Evolutionary conservation across 2,329 filamentous ascomycete genomes (phyloP), one percentile per base, ranked within the genome.

Genomic region (Talaromyces sp.): DNA sequence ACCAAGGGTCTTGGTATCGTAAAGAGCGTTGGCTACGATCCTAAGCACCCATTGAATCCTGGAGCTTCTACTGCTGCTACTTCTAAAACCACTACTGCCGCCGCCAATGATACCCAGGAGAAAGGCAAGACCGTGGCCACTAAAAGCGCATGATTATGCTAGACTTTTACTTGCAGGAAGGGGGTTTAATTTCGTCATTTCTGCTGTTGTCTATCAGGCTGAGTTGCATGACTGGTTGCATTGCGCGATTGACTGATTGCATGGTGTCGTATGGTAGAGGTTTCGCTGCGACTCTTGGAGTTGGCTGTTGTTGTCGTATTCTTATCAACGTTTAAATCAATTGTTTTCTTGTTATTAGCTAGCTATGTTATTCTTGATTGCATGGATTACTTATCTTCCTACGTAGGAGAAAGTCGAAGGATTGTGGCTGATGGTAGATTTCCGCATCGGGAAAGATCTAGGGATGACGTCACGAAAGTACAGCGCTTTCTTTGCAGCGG

Each of bases 1-100:
- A 99, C 95, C 0, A 98, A 98, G 81, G 95, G 95, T 0, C 81
- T 99, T 0, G 95, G 95, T 0, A 97, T 99, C 68, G 92, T 99
- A 59, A 97, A 97, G 77, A 86, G 87, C 45, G 85, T 98, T 0
- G 93, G 93, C 2, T 99, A 98, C 76, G 93, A 98, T 75, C 83
- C 88, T 82, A 71, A 68, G 3, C 79, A 83, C n/a, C 83, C 83
- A 7, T 70, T 85, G 56, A 80, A 78, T 65, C 75, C 79, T 4
- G 75, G 79, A 17, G 65, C 65, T 69, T 27, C 61, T 63, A n/a
- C 27, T 61, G 59, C 11, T 49, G n/a, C 35, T 65, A 58, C 49
- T 62, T 52, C 35, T 5, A 49, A 57, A 3, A 15, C 47, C n/a
- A 27, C 39, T 37, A 61, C 59, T 50, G 31, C 39, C 25, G 52